Conservation (phyloP, 2,329 filamentous ascomycete species). For the Aureobasidium musti region DNA sequence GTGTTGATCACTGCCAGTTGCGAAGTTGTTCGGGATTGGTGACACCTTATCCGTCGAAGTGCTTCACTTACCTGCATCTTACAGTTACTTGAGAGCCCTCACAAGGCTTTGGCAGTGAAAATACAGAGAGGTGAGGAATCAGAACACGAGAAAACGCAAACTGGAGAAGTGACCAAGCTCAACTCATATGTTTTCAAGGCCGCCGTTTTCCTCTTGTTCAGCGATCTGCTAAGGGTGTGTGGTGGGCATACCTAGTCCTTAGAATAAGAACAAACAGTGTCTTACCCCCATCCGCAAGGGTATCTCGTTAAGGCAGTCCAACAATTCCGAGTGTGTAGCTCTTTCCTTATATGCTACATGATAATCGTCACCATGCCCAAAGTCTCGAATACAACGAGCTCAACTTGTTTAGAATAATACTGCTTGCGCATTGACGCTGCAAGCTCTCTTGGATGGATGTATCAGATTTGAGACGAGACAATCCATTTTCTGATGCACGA, state of each 20-base stretch:
- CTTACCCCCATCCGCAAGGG: background rate
- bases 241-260: background rate
- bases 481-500: too few relatives aligned
- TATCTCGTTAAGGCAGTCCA: background rate
- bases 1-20: too few relatives aligned
- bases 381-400: background rate
- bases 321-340: background rate
- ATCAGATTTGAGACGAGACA: too few relatives aligned
- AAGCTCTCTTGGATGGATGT: background rate
- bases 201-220: background rate
- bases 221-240: conserved; percentile 8
- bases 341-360: background rate
- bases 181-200: background rate
- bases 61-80: too few relatives aligned
- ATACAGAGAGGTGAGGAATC: background rate
- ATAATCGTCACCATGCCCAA: background rate
- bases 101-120: too few relatives aligned
- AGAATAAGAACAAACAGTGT: too few relatives aligned
- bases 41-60: too few relatives aligned
- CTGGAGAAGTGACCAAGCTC: background rate
- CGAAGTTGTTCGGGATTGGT: too few relatives aligned
- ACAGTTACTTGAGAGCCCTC: too few relatives aligned
- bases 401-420: too few relatives aligned
- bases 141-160: background rate
- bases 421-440: too few relatives aligned